Evolutionary conservation across 768 basidiomycete genomes (phyloP), one percentile per base, ranked within the genome.

Genomic region (Brasilioporus rufonigricans): DNA sequence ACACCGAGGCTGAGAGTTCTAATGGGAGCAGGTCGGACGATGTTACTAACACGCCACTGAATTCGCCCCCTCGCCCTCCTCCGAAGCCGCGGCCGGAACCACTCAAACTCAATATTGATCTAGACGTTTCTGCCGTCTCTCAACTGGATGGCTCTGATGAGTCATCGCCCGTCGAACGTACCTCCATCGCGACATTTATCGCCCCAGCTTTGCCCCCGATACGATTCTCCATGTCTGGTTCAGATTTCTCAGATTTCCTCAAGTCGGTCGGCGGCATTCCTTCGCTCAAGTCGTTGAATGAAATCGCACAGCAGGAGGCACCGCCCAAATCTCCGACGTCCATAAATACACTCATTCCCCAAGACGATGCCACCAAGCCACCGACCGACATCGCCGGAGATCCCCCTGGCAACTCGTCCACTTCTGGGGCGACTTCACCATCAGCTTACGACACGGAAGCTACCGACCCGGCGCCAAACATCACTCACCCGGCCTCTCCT

Each of bases 191-290:
- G 7, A 91, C 91, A 19, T 89, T 88, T 67, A 90, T 92, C 46
- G 89, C 91, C 0, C 93, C 93, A 36, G 89, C 91, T 4, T 76
- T 94, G 27, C 93, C 93, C 3, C 91, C 91, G 0, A 93, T 96
- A 64, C 84, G 91, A n/a, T 88, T 96, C 69, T 95, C 93, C 16
- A 80, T 96, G 74, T 88, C 84, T 55, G 81, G 85, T 44, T 76
- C 83, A 0, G 93, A 96, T 67, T 94, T 98, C 64, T 83, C 85
- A 0, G 87, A 89, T 55, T 70, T 90, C 18, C 77, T 90, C 48
- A 82, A 72, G 61, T 80, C 82, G 31, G 81, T 84, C 7, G 81
- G 79, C 35, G 80, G 80, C 19, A 65, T 76, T 24, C 75, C 77
- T 11, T 72, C 80, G 11, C 65, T 79, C 53, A 76, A 77, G 61